phyloP scores from a whole-genome alignment of 129 eudicot genomes.

The Pulicaria dysenterica region DNA sequence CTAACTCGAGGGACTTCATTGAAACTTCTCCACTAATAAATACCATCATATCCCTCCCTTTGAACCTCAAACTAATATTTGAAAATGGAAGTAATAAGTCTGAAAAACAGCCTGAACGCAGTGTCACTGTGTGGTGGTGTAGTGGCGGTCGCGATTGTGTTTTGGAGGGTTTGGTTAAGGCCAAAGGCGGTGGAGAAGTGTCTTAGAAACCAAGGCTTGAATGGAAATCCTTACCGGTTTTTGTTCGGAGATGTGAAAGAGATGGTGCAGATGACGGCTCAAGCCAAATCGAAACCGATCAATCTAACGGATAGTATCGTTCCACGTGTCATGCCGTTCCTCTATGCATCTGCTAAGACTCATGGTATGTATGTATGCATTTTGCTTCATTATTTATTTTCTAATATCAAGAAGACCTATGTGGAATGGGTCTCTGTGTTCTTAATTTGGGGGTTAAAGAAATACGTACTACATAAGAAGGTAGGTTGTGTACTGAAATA shows the following conservation, averaged over 20 bases:
- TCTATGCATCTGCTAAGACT: neutral
- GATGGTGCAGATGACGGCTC: slow-evolving; percentile 13
- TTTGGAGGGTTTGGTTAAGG: slow-evolving; percentile 13
- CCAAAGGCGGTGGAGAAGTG: slow-evolving; percentile 15
- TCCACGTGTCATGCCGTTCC: slow-evolving; percentile 28
- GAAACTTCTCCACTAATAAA: no score
- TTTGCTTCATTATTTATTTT: neutral
- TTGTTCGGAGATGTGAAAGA: slow-evolving; percentile 20
- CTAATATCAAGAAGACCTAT: no score
- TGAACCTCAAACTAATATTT: neutral
- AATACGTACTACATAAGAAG: no score
- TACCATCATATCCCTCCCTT: neutral
- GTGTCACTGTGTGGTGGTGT: neutral
- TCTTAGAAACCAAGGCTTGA: slow-evolving; percentile 26
- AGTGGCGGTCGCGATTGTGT: neutral
- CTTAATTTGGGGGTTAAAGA: no score
- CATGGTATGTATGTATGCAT: slow-evolving; percentile 6
- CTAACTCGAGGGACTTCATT: no score
- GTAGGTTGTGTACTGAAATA: no score
- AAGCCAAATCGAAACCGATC: slow-evolving; percentile 28
- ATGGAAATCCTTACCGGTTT: slow-evolving; percentile 15
- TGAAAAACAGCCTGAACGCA: neutral
- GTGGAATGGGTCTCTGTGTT: no score
- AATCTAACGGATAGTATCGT: slow-evolving; percentile 16
- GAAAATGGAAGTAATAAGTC: neutral